Base-by-base conservation (phyloP, 1,284 basidiomycete species). In the Pseudozyma pruni region DNA sequence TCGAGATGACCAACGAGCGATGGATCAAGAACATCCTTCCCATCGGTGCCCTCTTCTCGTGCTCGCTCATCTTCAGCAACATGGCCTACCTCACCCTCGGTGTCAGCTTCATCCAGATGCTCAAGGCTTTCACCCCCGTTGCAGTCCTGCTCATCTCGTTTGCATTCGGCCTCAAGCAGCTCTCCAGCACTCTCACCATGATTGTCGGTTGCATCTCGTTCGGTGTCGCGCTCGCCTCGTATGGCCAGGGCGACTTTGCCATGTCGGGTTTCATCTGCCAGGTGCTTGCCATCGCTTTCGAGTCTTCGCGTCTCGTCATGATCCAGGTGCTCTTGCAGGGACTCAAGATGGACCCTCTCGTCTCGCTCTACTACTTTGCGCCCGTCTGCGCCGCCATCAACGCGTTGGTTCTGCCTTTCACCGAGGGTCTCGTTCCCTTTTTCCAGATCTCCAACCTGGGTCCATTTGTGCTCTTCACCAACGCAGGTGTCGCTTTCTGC, bases 101-200 rank as follows among this genome's bases (percentile, higher is more conserved):
- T 67, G 92, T 97, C 27, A 89, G 91, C 1, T 97, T 94, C 84
- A 96, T 97, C 74, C 94, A 97, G 83, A 98, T 98, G 94, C 90
- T 97, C 85, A 96, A 96, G 88, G 95, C 94, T 8, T 98, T 98
- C 85, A 92, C 88, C n/a, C 93, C 94, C 0, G 94, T 97, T 14
- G 92, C 94, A 1, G 96, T 98, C 75, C 88, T 98, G 31, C 87
- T 98, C 72, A 94, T 97, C 79, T 94, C 93, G 8, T 97, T 94
- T 87, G 86, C 88, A 1, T 92, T 91, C 86, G 90, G 90, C 70
- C 89, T 94, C 64, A 90, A 93, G 82, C 93, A 96, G 64, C 92
- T 94, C 7, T 93, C 87, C 83, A 87, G 87, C 74, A 90, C 88
- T 72, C 87, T 96, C 7, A 89, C 88, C 6, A 78, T 90, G 57